These are phyloP conservation scores for Aspergillus novoparasiticus DNA, from an alignment of 2,329 filamentous ascomycete genomes.

Conservation along the genomic window DNA sequence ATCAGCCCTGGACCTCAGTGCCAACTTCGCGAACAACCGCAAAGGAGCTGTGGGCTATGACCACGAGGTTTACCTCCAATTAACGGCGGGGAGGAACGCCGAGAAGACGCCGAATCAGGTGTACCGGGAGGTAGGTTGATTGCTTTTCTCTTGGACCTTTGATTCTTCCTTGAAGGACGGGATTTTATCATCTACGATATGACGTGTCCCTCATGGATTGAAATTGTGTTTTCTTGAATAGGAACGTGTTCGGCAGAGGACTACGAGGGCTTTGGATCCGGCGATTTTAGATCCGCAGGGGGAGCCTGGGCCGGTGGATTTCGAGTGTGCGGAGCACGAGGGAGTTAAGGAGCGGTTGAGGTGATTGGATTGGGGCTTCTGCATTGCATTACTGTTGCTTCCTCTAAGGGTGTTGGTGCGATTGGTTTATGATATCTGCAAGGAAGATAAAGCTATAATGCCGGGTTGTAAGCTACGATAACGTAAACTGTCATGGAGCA, in stretches of 20 bases:
- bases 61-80: constrained; percentile 34
- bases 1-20: constrained; percentile 58
- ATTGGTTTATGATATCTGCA: neutral
- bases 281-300: constrained; percentile 30
- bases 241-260: constrained; percentile 29
- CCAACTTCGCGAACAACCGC: constrained; percentile 24
- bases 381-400: neutral
- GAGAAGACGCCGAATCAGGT: constrained; percentile 35
- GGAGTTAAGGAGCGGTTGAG: constrained; percentile 16
- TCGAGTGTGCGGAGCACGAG: constrained; percentile 30
- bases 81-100: constrained; percentile 24
- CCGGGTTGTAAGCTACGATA: neutral
- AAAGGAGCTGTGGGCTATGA: constrained; percentile 30
- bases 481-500: neutral
- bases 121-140: constrained; percentile 30
- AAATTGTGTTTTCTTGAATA: constrained; percentile 11
- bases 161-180: neutral
- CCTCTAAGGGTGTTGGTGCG: neutral
- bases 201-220: neutral
- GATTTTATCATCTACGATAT: neutral
- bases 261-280: constrained; percentile 28
- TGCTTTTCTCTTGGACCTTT: neutral
- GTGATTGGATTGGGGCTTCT: neutral
- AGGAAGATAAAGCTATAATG: neutral
- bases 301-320: constrained; percentile 30